Percentiles rank a stretch among this genome's conserved stretches.
phyloP scores from a whole-genome alignment of 202 grass and related monocot species.

The Elaeis oleifera region DNA sequence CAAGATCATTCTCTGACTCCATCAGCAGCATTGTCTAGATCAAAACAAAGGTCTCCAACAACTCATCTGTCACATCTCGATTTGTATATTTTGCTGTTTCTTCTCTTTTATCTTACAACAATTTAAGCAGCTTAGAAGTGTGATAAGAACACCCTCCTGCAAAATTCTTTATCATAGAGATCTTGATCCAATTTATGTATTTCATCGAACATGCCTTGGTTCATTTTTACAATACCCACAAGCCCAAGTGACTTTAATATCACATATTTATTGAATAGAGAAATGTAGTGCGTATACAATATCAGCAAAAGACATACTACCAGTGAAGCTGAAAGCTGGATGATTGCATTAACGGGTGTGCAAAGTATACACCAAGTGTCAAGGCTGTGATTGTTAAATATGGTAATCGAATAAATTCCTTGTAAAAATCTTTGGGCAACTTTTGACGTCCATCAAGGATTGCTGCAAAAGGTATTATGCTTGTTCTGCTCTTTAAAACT shows the following conservation, averaged over 20 bases:
- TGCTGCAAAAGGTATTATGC: constrained; percentile 71
- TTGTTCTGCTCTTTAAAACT: constrained; percentile 70
- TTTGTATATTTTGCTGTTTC: constrained; percentile 2
- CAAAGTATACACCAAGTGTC: constrained; percentile 79
- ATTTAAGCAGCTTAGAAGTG: neutral
- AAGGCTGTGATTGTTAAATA: constrained; percentile 65
- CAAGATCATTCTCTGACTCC: neutral
- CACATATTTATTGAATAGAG: no score
- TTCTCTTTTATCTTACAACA: neutral
- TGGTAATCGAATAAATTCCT: constrained; percentile 75
- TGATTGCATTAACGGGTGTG: constrained; percentile 85
- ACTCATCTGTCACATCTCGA: no score
- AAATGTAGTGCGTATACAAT: neutral
- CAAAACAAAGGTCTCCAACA: no score
- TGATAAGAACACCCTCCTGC: neutral
- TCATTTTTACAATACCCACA: no score
- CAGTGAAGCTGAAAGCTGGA: constrained; percentile 89
- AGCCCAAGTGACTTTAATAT: no score
- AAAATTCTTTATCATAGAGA: neutral
- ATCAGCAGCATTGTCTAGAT: neutral
- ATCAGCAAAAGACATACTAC: constrained; percentile 22
- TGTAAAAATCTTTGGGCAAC: constrained; percentile 71
- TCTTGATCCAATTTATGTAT: neutral
- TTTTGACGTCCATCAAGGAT: constrained; percentile 73
- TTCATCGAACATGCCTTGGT: no score